Percentiles rank a stretch among this genome's conserved stretches.
Conservation (phyloP, 176 grass and related monocot genomes). For the Eragrostis curvula region DNA sequence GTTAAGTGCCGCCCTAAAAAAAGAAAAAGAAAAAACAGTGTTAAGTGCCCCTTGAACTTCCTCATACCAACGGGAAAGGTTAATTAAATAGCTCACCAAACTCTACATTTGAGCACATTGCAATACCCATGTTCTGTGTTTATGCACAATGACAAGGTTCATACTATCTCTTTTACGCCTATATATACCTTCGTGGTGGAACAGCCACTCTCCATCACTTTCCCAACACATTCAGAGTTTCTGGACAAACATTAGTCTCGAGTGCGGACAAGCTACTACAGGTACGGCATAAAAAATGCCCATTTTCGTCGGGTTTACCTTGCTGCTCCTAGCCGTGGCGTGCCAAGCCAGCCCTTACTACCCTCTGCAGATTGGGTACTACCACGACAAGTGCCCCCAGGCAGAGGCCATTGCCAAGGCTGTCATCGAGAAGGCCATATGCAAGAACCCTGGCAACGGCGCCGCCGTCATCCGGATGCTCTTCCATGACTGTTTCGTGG, state of each 20-base stretch:
- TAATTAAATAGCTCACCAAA: neutral
- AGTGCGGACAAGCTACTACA: neutral
- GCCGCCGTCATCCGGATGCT: constrained; percentile 52
- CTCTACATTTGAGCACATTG: neutral
- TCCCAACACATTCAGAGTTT: neutral
- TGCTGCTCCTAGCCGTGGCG: constrained; percentile 26
- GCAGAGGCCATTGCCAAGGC: constrained; percentile 39
- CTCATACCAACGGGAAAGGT: neutral
- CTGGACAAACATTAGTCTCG: too few species aligned
- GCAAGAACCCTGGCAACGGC: constrained; percentile 31
- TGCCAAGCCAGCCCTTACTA: constrained; percentile 37
- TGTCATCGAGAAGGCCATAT: constrained; percentile 26
- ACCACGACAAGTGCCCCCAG: constrained; percentile 45
- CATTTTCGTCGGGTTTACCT: neutral
- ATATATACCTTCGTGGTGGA: neutral
- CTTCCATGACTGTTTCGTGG: constrained; percentile 74
- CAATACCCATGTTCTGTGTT: neutral
- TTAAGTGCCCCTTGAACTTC: neutral
- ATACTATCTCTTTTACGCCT: neutral
- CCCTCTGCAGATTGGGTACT: constrained; percentile 42
- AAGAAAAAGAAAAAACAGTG: too few species aligned
- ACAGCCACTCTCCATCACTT: neutral
- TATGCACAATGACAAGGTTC: too few species aligned
- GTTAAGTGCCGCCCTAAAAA: neutral
- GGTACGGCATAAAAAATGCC: neutral